Percentiles rank a stretch among this genome's conserved stretches.
These are phyloP conservation scores for Tuber aestivum DNA, from an alignment of 495 filamentous ascomycete species.

Conservation along the genomic window DNA sequence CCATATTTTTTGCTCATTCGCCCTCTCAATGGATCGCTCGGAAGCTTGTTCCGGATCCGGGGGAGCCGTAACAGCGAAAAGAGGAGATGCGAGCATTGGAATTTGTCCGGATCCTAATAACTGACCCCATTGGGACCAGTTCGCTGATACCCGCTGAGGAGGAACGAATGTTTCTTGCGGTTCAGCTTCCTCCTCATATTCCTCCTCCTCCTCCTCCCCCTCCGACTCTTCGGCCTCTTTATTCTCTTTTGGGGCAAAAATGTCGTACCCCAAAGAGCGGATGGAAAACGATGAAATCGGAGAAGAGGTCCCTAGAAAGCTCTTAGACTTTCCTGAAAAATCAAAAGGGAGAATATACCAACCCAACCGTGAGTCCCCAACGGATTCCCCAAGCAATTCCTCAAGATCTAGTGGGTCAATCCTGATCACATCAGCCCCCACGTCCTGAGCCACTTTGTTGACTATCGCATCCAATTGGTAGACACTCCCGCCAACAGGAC, in stretches of 20 bases:
- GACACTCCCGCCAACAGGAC: constrained; percentile 55
- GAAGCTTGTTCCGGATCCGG: background rate
- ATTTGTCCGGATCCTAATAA: background rate
- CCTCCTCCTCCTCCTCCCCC: constrained; percentile 48
- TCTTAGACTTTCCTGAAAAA: constrained; percentile 13
- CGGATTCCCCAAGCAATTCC: constrained; percentile 64
- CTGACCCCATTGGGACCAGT: background rate
- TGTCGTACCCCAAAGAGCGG: constrained; percentile 63
- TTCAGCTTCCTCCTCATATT: constrained; percentile 42
- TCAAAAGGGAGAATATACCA: constrained; percentile 8
- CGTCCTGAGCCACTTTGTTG: constrained; percentile 53
- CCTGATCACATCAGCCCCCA: constrained; percentile 68
- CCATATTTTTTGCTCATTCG: constrained; percentile 42
- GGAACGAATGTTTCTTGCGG: constrained; percentile 12
- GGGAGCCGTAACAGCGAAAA: background rate
- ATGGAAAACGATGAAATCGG: constrained; percentile 32
- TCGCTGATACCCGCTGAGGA: background rate
- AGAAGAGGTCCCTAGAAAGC: constrained; percentile 19
- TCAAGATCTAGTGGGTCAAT: constrained; percentile 76
- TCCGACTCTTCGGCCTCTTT: constrained; percentile 45
- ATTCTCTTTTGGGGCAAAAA: constrained; percentile 16
- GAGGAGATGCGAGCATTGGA: background rate
- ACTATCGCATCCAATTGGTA: constrained; percentile 56
- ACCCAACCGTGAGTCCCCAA: constrained; percentile 53
- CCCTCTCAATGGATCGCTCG: constrained; percentile 25